Evolutionary conservation across 1,139 yeast genomes (phyloP).

Genomic region (Ogataea hybrid): DNA sequence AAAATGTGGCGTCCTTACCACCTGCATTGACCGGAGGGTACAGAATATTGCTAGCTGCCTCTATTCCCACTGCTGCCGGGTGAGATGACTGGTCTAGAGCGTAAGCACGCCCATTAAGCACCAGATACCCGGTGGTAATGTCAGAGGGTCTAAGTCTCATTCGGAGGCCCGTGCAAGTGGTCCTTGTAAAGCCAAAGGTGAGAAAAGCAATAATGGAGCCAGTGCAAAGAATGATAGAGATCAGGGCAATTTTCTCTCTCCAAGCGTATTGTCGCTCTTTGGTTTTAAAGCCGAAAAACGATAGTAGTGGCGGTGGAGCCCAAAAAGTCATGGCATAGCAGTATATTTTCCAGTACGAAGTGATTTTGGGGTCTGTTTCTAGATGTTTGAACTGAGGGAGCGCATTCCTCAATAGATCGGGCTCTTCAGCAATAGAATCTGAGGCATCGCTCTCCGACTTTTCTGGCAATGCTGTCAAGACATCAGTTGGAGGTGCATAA

Average conservation of each 20-base stretch:
- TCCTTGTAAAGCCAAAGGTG: slow-evolving; percentile 87
- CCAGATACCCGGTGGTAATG: slow-evolving; percentile 57
- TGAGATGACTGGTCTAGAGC: slow-evolving; percentile 69
- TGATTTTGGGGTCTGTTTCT: slow-evolving; percentile 25
- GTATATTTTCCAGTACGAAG: slow-evolving; percentile 78
- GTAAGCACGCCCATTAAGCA: slow-evolving; percentile 81
- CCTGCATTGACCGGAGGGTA: slow-evolving; percentile 89
- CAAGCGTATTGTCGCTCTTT: slow-evolving; percentile 89
- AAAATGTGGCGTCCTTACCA: slow-evolving; percentile 82
- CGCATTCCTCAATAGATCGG: background rate
- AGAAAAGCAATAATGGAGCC: slow-evolving; percentile 82
- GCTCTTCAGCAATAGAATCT: slow-evolving; percentile 6
- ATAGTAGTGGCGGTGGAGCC: slow-evolving; percentile 80
- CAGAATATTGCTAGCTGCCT: slow-evolving; percentile 62
- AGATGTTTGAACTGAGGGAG: background rate
- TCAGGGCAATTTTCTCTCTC: slow-evolving; percentile 91
- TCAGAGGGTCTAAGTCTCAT: slow-evolving; percentile 58
- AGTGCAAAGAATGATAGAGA: slow-evolving; percentile 68
- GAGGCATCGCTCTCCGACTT: background rate
- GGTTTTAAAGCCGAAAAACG: slow-evolving; percentile 72
- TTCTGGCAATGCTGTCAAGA: too few species aligned
- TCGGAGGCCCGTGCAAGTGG: slow-evolving; percentile 65
- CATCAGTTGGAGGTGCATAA: too few species aligned
- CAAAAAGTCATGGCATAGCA: slow-evolving; percentile 82
- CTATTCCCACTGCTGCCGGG: slow-evolving; percentile 78